Evolutionary conservation across 148 eudicot genomes (phyloP).

Genomic region (Silene conica): DNA sequence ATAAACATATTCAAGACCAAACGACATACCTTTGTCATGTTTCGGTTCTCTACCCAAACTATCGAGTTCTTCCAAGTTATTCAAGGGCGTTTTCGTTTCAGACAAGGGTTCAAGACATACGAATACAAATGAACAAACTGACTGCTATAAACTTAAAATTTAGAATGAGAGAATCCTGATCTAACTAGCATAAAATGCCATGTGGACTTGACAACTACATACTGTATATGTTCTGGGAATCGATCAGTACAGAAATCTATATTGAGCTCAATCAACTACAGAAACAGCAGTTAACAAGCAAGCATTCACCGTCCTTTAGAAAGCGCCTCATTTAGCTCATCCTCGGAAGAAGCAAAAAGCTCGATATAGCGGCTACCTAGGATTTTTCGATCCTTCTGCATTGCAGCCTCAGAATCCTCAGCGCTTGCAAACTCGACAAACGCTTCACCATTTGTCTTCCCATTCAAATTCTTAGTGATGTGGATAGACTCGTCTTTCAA

Average conservation of each 20-base stretch:
- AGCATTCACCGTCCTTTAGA: conserved; percentile 49
- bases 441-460: conserved; percentile 92
- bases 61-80: neutral
- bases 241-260: conserved; percentile 10
- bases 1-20: too few relatives aligned
- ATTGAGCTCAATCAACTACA: neutral
- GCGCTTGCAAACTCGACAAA: conserved; percentile 72
- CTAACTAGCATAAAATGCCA: neutral
- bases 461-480: conserved; percentile 47
- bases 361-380: conserved; percentile 96
- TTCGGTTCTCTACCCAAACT: neutral
- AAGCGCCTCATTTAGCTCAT: conserved; percentile 70
- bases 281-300: neutral
- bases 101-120: neutral
- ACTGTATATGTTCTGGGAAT: neutral
- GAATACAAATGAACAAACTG: conserved; percentile 2
- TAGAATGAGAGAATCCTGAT: neutral
- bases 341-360: conserved; percentile 63
- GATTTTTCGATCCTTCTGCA: conserved; percentile 90
- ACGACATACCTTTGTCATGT: too few relatives aligned
- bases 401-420: conserved; percentile 79
- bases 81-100: neutral
- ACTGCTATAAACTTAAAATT: neutral
- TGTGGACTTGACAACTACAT: neutral
- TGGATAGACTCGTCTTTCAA: conserved; percentile 67